phyloP scores from a whole-genome alignment of 257 asterid species.

The Solanum bulbocastanum region DNA sequence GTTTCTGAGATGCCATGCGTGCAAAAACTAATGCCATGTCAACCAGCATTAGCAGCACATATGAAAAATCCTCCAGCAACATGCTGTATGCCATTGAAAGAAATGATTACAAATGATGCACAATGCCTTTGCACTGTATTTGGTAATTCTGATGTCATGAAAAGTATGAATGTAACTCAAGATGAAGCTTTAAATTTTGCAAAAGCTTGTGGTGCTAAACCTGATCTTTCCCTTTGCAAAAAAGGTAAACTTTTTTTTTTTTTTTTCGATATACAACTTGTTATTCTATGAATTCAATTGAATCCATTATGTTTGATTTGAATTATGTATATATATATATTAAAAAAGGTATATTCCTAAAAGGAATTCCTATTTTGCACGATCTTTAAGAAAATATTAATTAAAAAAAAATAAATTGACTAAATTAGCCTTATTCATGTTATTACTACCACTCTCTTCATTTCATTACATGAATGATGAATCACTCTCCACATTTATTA shows the following conservation, averaged over 20 bases:
- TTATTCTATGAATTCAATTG: background rate
- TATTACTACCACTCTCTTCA: background rate
- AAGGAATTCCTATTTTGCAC: no score
- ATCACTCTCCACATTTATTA: no score
- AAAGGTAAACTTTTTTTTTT: background rate
- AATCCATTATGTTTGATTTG: no score
- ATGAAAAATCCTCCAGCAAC: constrained; percentile 15
- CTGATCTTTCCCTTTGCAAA: constrained; percentile 23
- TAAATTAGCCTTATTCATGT: no score
- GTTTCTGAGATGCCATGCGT: constrained; percentile 23
- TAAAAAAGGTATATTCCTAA: no score
- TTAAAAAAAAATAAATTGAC: no score
- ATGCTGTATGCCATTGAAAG: constrained; percentile 25
- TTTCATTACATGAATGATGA: no score
- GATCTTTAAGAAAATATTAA: no score
- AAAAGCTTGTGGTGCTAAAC: constrained; percentile 29
- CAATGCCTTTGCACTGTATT: constrained; percentile 33
- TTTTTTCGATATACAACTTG: no score
- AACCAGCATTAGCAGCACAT: constrained; percentile 19
- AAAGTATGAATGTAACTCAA: constrained; percentile 21
- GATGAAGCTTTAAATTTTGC: constrained; percentile 24
- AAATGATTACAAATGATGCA: constrained; percentile 8
- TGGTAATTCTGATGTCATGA: constrained; percentile 12
- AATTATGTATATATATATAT: no score
- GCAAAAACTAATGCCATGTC: constrained; percentile 30